These are phyloP conservation scores for Sporothrix pseudoabietina DNA, from an alignment of 2,329 filamentous ascomycete species.

Conservation along the genomic window DNA sequence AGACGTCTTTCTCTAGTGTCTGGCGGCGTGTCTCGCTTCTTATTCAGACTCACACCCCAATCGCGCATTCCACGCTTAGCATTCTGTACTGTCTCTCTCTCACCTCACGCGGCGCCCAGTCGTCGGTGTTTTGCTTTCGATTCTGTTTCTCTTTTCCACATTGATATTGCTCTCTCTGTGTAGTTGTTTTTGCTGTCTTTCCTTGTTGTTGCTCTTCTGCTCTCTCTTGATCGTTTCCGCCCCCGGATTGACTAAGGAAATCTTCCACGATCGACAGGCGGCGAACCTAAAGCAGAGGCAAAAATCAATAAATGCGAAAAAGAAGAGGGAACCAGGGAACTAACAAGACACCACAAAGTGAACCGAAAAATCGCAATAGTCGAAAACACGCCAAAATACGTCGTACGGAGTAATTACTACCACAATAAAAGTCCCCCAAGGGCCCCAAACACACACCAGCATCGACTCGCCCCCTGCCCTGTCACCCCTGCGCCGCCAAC, in stretches of 20 bases:
- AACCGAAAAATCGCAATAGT: not conserved
- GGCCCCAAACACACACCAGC: not conserved
- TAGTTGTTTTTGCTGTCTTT: not conserved
- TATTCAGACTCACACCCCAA: slow-evolving; percentile 7
- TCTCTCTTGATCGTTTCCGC: not conserved
- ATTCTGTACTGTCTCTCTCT: slow-evolving; percentile 15
- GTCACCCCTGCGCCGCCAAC: slow-evolving; percentile 20
- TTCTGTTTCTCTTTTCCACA: not conserved
- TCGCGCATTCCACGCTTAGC: slow-evolving; percentile 12
- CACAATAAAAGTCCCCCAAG: slow-evolving; percentile 12
- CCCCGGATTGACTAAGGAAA: slow-evolving; percentile 21
- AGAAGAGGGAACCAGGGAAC: not conserved
- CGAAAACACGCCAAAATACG: not conserved
- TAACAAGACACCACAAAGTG: not conserved
- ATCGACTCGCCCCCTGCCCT: not conserved
- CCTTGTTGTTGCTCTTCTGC: not conserved
- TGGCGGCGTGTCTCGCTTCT: slow-evolving; percentile 11
- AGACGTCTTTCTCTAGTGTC: slow-evolving; percentile 2
- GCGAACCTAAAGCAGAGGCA: not conserved
- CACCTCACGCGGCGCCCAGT: slow-evolving; percentile 7
- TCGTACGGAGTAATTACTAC: not conserved
- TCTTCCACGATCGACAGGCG: slow-evolving; percentile 24
- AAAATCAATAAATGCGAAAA: not conserved
- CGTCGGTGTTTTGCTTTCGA: slow-evolving; percentile 5
- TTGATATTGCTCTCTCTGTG: not conserved